Evolutionary conservation across 345 rosid genomes (phyloP).

Genomic region (Camelina neglecta): DNA sequence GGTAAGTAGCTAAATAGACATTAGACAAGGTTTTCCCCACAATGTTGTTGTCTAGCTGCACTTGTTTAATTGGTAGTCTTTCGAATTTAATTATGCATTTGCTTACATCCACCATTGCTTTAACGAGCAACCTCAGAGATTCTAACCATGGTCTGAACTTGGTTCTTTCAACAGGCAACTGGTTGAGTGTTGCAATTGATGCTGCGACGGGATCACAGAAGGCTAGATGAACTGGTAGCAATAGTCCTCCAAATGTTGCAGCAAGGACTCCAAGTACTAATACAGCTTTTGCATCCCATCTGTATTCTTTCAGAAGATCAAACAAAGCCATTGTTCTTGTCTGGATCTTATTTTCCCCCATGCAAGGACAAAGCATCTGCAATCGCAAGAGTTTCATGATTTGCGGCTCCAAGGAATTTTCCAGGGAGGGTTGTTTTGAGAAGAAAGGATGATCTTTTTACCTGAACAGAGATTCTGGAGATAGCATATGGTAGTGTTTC

Average conservation of each 20-base stretch:
- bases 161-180: conserved; percentile 51
- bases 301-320: conserved; percentile 60
- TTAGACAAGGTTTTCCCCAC: conserved; percentile 51
- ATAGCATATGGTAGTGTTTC: conserved; percentile 55
- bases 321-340: conserved; percentile 59
- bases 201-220: conserved; percentile 58
- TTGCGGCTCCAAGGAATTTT: neutral
- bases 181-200: conserved; percentile 62
- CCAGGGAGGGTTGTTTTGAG: neutral
- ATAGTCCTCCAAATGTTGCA: conserved; percentile 61
- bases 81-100: conserved; percentile 64
- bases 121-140: conserved; percentile 56
- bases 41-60: conserved; percentile 47
- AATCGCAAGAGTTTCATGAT: conserved; percentile 25
- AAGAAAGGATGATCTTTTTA: conserved; percentile 33
- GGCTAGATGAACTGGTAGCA: conserved; percentile 57
- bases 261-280: conserved; percentile 74
- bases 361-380: conserved; percentile 60
- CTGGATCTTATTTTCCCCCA: conserved; percentile 49
- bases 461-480: conserved; percentile 54
- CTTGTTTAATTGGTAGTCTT: conserved; percentile 51
- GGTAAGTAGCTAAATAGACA: conserved; percentile 63
- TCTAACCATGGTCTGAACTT: conserved; percentile 55
- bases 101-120: conserved; percentile 60
- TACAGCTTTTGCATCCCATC: conserved; percentile 79